Conservation (phyloP, 768 basidiomycete species). For the Tephrocybe sp. region DNA sequence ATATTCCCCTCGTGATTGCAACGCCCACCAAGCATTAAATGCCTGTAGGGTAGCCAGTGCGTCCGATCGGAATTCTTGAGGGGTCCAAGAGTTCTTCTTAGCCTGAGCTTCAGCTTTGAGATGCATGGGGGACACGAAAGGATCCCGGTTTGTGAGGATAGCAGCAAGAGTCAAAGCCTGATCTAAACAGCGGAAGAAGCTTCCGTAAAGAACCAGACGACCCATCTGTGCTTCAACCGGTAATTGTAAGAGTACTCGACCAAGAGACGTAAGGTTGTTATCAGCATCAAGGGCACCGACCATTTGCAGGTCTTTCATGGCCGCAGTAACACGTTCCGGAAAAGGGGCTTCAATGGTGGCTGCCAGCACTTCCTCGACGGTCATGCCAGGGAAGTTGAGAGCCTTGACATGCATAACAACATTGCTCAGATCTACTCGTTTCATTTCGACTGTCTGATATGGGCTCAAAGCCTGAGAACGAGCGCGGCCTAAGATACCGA, state of each 20-base stretch:
- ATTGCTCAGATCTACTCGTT: conserved; percentile 83
- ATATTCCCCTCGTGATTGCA: conserved; percentile 69
- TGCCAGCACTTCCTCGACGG: conserved; percentile 83
- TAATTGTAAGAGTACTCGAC: conserved; percentile 82
- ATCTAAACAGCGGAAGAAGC: conserved; percentile 92
- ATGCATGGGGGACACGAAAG: conserved; percentile 83
- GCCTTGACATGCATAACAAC: conserved; percentile 98
- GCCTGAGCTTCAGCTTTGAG: conserved; percentile 69
- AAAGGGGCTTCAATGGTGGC: conserved; percentile 90
- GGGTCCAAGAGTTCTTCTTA: conserved; percentile 78
- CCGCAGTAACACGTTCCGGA: conserved; percentile 69
- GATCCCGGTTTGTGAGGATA: conserved; percentile 85
- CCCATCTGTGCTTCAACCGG: conserved; percentile 92
- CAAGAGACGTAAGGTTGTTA: conserved; percentile 82
- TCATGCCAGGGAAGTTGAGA: conserved; percentile 82
- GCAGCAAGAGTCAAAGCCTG: conserved; percentile 89
- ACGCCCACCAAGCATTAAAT: conserved; percentile 77
- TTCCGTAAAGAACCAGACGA: conserved; percentile 84
- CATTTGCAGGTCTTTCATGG: conserved; percentile 78
- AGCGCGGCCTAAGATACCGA: conserved; percentile 69
- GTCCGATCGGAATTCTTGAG: conserved; percentile 82
- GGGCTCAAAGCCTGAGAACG: conserved; percentile 64
- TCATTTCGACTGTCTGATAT: conserved; percentile 95
- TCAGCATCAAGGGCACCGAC: conserved; percentile 81
- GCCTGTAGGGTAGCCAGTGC: conserved; percentile 76